Percentiles rank a stretch among this genome's conserved stretches.
Conservation (phyloP, 805 yeast species). For the Kockiozyma suomiensis region DNA sequence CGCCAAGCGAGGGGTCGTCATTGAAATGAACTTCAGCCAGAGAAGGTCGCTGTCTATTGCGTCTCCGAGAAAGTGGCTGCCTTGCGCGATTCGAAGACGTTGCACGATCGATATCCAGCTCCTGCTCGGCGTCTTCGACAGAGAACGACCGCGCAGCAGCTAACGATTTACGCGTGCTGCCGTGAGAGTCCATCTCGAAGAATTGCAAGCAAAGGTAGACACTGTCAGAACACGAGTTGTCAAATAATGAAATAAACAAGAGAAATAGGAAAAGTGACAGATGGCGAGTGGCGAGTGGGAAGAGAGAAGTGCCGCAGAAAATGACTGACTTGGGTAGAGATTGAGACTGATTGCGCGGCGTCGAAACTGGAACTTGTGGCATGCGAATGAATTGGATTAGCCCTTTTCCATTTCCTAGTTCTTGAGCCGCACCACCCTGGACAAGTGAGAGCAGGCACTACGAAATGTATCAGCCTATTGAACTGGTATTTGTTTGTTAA, state of each 20-base stretch:
- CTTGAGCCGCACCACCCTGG: neutral
- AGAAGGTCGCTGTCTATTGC: conserved; percentile 27
- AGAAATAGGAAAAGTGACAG: neutral
- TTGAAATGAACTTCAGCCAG: conserved; percentile 31
- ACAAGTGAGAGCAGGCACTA: too few relatives aligned
- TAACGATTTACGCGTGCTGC: conserved; percentile 11
- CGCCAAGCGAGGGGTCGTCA: conserved; percentile 32
- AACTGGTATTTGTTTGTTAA: too few relatives aligned
- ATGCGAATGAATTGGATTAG: neutral
- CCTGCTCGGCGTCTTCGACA: conserved; percentile 29
- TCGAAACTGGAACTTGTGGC: conserved; percentile 8
- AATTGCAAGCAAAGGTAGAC: neutral
- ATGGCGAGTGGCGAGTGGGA: neutral
- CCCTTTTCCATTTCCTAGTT: conserved; percentile 2
- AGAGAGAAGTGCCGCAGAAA: neutral
- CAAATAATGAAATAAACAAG: neutral
- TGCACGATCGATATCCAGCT: conserved; percentile 18
- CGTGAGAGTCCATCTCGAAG: conserved; percentile 26
- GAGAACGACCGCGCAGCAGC: conserved; percentile 25
- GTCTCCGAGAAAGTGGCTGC: conserved; percentile 8
- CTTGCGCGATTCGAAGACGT: conserved; percentile 18
- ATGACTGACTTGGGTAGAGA: neutral
- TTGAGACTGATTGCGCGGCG: conserved; percentile 13
- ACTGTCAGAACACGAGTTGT: neutral
- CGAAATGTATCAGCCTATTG: too few relatives aligned